Base-by-base conservation (phyloP, 2,329 filamentous ascomycete species). In the Hymenoscyphus scutula region DNA sequence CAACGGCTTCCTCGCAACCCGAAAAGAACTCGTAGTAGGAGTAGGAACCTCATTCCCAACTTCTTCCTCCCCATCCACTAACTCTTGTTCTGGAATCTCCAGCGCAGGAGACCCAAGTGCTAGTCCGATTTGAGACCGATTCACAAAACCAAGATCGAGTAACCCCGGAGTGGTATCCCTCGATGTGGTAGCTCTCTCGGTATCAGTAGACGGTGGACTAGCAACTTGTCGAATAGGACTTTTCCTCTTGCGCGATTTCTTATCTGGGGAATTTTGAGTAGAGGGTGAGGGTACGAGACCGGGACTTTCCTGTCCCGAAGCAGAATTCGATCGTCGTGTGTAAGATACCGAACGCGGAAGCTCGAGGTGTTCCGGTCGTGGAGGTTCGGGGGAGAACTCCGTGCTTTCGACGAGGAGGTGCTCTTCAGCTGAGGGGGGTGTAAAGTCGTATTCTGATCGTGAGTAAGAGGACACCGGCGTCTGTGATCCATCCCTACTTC, bases 401-500 rank as follows among this genome's bases (percentile, higher is more conserved):
- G 19, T n/a, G 5, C 38, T n/a, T 27, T 17, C 30, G 10, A 34
- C 23, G 23, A 56, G 29, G 8, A 15, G 5, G 4, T 60, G n/a
- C n/a, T n/a, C 60, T 27, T 64, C 56, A 15, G 53, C 30, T 15
- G 60, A 59, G 10, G 62, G 62, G 17, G 60, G 54, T 30, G 58
- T 62, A 7, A 54, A 57, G 25, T 62, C 54, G 30, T 58, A 37
- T 5, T 69, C 70, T 8, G 60, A 65, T 8, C 63, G 63, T 0
- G 68, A 69, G 41, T 69, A 70, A 8, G 62, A 56, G 30, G 67
- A 70, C 7, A 68, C 56, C 25, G 69, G 70, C 3, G 69, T 71
- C 8, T 64, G 67, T 2, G 65, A 56, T 17, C 67, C 64, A 48
- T 67, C 64, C n/a, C 61, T 65, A 63, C 64, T 67, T 54, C 59